phyloP scores from a whole-genome alignment of 169 alveolate genomes.

The Cryptosporidium andersoni region DNA sequence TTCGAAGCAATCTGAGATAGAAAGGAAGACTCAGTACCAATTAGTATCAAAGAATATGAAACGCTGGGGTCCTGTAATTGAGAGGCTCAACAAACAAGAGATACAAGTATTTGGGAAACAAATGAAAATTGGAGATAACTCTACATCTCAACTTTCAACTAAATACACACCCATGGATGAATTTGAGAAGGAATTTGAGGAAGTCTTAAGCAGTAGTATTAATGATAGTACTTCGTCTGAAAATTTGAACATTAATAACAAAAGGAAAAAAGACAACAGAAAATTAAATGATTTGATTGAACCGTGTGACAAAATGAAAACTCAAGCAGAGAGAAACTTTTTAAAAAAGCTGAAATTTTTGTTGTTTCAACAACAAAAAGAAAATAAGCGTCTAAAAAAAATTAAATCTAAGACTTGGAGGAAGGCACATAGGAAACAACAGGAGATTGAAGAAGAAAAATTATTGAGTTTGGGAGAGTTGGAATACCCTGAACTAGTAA shows the following conservation, averaged over 20 bases:
- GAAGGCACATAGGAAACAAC: slow-evolving; percentile 75
- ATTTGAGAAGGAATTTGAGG: slow-evolving; percentile 76
- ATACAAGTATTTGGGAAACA: slow-evolving; percentile 38
- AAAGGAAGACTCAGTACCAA: slow-evolving; percentile 74
- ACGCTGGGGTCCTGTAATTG: slow-evolving; percentile 77
- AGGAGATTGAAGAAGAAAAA: slow-evolving; percentile 75
- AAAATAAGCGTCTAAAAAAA: slow-evolving; percentile 77
- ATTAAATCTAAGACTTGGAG: slow-evolving; percentile 81
- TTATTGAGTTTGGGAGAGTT: slow-evolving; percentile 73
- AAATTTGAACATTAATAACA: too few relatives aligned
- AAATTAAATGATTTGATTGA: slow-evolving; percentile 4
- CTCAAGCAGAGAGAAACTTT: slow-evolving; percentile 45
- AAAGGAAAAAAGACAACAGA: slow-evolving; percentile 4
- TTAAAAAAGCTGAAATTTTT: slow-evolving; percentile 72
- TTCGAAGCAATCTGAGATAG: slow-evolving; percentile 70
- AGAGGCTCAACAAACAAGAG: slow-evolving; percentile 69
- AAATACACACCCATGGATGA: slow-evolving; percentile 75
- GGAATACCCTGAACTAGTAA: slow-evolving; percentile 80
- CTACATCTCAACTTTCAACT: slow-evolving; percentile 71
- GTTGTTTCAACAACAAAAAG: slow-evolving; percentile 73
- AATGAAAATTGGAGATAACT: slow-evolving; percentile 48
- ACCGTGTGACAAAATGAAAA: slow-evolving; percentile 45
- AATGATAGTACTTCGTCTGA: background rate
- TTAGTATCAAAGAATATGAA: slow-evolving; percentile 72
- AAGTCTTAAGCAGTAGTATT: background rate